Evolutionary conservation across 371 early-diverging fungal genomes (phyloP).

Genomic region (Rhizopus arrhizus): DNA sequence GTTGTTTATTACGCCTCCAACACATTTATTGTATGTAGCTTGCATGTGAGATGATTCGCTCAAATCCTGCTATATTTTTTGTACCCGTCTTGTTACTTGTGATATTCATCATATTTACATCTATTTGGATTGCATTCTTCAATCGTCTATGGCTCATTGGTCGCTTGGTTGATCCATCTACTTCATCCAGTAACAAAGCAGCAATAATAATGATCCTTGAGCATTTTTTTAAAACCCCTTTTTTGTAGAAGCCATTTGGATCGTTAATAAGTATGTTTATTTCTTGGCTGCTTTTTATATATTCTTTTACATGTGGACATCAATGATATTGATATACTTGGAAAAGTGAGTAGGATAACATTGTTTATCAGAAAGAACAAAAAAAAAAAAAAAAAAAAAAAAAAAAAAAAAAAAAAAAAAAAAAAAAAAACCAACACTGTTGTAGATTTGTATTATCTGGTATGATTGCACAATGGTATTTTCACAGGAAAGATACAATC

Average conservation of each 20-base stretch:
- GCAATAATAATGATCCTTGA: neutral
- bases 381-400: too few relatives aligned
- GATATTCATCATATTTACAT: conserved; percentile 61
- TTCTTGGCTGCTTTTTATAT: conserved; percentile 59
- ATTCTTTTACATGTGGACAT: conserved; percentile 77
- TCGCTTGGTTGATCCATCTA: conserved; percentile 31
- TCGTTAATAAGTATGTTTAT: conserved; percentile 58
- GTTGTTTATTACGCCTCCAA: too few relatives aligned
- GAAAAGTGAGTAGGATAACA: conserved; percentile 52
- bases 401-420: neutral
- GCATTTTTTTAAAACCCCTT: too few relatives aligned
- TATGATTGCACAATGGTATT: conserved; percentile 81
- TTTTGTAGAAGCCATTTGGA: conserved; percentile 42
- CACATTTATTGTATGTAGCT: conserved; percentile 42
- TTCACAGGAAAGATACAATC: conserved; percentile 58
- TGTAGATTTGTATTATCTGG: conserved; percentile 62
- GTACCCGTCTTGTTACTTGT: conserved; percentile 60
- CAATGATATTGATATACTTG: conserved; percentile 67
- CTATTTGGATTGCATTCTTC: conserved; percentile 71
- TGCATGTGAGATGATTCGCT: conserved; percentile 73
- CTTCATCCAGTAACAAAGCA: conserved; percentile 16
- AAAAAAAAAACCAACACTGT: neutral
- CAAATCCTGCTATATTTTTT: conserved; percentile 69
- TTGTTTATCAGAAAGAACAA: too few relatives aligned
- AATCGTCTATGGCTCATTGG: conserved; percentile 70